Base-by-base conservation (phyloP, 2,329 filamentous ascomycete species). In the Ascochyta koolunga region DNA sequence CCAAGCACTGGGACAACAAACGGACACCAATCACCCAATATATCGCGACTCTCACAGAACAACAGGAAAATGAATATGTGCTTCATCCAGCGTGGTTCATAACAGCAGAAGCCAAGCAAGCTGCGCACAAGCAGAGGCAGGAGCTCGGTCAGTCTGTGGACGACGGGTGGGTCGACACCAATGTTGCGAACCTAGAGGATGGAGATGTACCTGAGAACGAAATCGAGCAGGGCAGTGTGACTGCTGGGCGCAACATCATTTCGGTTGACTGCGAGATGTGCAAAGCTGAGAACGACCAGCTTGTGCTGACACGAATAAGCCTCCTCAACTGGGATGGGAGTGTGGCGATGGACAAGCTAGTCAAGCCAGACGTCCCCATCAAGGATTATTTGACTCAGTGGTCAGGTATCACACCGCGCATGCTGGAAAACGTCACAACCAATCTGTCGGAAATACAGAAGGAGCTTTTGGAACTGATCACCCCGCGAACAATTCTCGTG, bases 181-280 rank as follows among this genome's bases (percentile, higher is more conserved):
- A 81, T 16, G 86, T 97, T 22, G 77, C 83, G 35, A 81, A 75
- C 36, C 76, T 91, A 7, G 83, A 87, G 40, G 88, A 91, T 27
- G 90, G 87, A 3, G 75, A 83, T 42, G 82, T 89, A 6, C 85
- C 88, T 2, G 89, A 92, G 44, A 73, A 76, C 5, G 85, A 92
- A 48, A 86, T 96, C 54, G 82, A 96, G 73, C 79, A 87, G 63
- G 93, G 92, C 50, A 93, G 91, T 73, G 79, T 96, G 53, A 96
- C 91, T 0, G 90, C 86, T 25, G 95, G 93, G 31, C 86, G 91
- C 58, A 83, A 88, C 32, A 79, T 97, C 10, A 79, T 96, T 42
- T 89, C 91, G 1, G 80, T 99, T 49, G 95, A 99, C 72, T 99
- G 95, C 76, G 95, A 99, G 76, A 99, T 99, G 95, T 96, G 93